These are phyloP conservation scores for Malassezia psittaci DNA, from an alignment of 1,284 basidiomycete genomes.

Conservation along the genomic window DNA sequence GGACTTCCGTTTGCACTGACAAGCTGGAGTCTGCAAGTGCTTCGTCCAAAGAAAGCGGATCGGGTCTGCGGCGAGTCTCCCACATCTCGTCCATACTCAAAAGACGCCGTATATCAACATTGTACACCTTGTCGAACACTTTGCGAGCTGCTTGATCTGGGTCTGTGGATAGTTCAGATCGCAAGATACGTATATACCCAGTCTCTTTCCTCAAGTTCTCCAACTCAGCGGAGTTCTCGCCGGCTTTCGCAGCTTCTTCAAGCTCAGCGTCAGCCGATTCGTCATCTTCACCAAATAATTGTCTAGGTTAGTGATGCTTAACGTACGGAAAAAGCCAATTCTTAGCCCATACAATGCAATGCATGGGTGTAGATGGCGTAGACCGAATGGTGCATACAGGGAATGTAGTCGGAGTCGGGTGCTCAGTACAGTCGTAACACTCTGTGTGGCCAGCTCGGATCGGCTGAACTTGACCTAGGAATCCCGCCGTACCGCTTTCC, in stretches of 20 bases:
- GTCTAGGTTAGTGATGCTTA: slow-evolving; percentile 7
- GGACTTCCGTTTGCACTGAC: slow-evolving; percentile 6
- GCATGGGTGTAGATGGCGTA: slow-evolving; percentile 91
- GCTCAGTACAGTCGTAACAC: slow-evolving; percentile 50
- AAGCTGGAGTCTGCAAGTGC: slow-evolving; percentile 29
- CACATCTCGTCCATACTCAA: slow-evolving; percentile 98
- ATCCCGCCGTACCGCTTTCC: slow-evolving; percentile 93
- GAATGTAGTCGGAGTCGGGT: slow-evolving; percentile 82
- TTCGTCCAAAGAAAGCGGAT: slow-evolving; percentile 74
- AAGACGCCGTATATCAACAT: slow-evolving; percentile 74
- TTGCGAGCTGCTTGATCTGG: slow-evolving; percentile 58
- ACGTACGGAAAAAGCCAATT: slow-evolving; percentile 69
- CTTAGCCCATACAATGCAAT: slow-evolving; percentile 99
- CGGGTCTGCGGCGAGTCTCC: slow-evolving; percentile 69
- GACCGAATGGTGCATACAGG: slow-evolving; percentile 97
- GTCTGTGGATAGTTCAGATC: slow-evolving; percentile 50
- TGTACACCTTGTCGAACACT: slow-evolving; percentile 85
- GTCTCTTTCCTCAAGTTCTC: slow-evolving; percentile 78
- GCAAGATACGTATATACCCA: slow-evolving; percentile 70
- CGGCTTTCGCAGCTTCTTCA: slow-evolving; percentile 72
- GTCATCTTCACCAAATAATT: slow-evolving; percentile 76
- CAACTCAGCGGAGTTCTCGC: slow-evolving; percentile 85
- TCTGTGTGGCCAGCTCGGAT: slow-evolving; percentile 48
- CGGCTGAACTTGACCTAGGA: slow-evolving; percentile 63
- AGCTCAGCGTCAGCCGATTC: slow-evolving; percentile 67